phyloP scores from a whole-genome alignment of 2,329 filamentous ascomycete species.

The Fusarium tuaranense region DNA sequence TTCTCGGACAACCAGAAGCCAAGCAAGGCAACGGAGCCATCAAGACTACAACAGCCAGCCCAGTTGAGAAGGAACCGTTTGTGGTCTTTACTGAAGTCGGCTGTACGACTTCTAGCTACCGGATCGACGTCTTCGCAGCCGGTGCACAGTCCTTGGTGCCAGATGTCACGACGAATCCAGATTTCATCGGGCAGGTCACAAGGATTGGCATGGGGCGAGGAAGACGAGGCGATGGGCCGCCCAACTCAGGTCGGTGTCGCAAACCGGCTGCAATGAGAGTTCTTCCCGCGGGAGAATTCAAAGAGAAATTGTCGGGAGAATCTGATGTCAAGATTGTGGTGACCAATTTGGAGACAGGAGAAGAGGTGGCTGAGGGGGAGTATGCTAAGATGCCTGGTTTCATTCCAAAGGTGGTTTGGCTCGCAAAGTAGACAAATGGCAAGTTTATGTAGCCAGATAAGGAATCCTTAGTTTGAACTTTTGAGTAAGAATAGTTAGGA shows the following conservation, averaged over 20 bases:
- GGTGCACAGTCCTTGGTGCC: not conserved
- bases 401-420: not conserved
- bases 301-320: not conserved
- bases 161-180: not conserved
- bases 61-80: not conserved
- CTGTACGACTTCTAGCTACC: not conserved
- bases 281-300: not conserved
- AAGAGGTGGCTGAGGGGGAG: not conserved
- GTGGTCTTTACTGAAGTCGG: not conserved
- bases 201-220: not conserved
- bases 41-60: not conserved
- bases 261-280: not conserved
- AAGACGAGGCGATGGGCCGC: not conserved
- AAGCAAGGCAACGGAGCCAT: not conserved
- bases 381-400: not conserved
- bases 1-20: not conserved
- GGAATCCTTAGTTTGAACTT: too few species aligned
- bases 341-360: not conserved
- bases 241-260: not conserved
- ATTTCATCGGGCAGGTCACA: not conserved
- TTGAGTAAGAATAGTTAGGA: too few species aligned
- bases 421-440: not conserved
- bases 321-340: not conserved
- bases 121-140: not conserved
- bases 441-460: too few species aligned